Evolutionary conservation across 352 stramenopile species (phyloP), one percentile per base, ranked within the genome.

Genomic region (Phytophthora crassamura): DNA sequence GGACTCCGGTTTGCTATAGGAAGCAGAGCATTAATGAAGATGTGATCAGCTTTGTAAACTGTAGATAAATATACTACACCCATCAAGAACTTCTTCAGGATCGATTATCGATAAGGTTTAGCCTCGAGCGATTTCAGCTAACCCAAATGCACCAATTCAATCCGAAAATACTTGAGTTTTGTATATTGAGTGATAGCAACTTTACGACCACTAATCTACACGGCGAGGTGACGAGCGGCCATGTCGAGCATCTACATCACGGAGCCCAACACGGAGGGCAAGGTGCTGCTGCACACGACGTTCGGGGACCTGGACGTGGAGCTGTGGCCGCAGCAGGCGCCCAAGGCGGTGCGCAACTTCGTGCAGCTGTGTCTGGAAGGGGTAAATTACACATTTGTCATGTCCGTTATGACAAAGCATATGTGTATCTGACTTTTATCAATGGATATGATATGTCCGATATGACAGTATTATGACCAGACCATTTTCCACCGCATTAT

Each of bases 241-340:
- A 99, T 99, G 97, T 98, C 92, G 33, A 97, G 95, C 71, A 97
- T 99, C 39, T 99, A 99, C 77, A 93, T 97, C 48, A 98, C 94
- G 3, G 97, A 99, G 84, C 97, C 97, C 18, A 78, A 88, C 42
- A 99, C 97, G 34, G 83, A 97, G 59, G 97, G 97, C 16, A 98
- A 98, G 65, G 94, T 99, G 49, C 77, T 99, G 22, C 79, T 99
- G 36, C 88, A 98, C 66, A 99, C 97, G 50, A 97, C 91, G 39
- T 96, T 98, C 60, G 98, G 98, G n/a, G 95, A 98, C 58, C 64
- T 99, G 12, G 96, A 99, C 64, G 89, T 99, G 32, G 90, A 99
- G 66, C 78, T 99, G 45, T 99, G 95, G 95, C 90, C 93, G 41
- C 96, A 98, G 62, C 96, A 99, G 80, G 97, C 96, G 48, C 97